These are phyloP conservation scores for Oemleria cerasiformis DNA, from an alignment of 306 rosid genomes.

Conservation along the genomic window DNA sequence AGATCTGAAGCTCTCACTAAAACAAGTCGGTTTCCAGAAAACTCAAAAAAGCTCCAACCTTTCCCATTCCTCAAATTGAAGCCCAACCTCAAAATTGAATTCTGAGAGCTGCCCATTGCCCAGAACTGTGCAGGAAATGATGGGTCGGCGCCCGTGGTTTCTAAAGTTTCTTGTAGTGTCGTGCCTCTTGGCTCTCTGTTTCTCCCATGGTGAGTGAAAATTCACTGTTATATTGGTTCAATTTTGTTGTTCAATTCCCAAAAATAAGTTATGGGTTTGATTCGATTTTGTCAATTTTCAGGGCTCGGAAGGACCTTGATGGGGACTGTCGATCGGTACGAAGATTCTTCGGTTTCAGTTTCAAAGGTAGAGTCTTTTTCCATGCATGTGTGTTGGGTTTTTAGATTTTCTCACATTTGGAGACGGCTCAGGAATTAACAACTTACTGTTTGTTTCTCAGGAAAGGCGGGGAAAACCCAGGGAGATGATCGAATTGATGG, in stretches of 20 bases:
- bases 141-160: slow-evolving; percentile 50
- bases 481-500: slow-evolving; percentile 37
- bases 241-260: not conserved
- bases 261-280: not conserved
- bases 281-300: slow-evolving; percentile 20
- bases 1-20: slow-evolving; percentile 6
- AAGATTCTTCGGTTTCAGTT: slow-evolving; percentile 8
- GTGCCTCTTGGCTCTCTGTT: slow-evolving; percentile 46
- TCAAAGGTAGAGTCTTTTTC: slow-evolving; percentile 24
- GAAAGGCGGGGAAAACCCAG: slow-evolving; percentile 11
- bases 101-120: slow-evolving; percentile 31
- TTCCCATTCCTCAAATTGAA: not conserved
- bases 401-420: not conserved
- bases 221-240: not conserved
- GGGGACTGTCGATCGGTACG: slow-evolving; percentile 28
- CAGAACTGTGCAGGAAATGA: slow-evolving; percentile 20
- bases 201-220: slow-evolving; percentile 40
- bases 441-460: slow-evolving; percentile 30
- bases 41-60: not conserved
- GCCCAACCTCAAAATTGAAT: slow-evolving; percentile 1
- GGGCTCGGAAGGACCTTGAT: slow-evolving; percentile 47
- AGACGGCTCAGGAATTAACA: not conserved
- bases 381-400: not conserved
- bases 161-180: slow-evolving; percentile 41
- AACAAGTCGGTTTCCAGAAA: slow-evolving; percentile 1